These are phyloP conservation scores for Penicillium simplicissimum DNA, from an alignment of 495 filamentous ascomycete species.

Conservation along the genomic window DNA sequence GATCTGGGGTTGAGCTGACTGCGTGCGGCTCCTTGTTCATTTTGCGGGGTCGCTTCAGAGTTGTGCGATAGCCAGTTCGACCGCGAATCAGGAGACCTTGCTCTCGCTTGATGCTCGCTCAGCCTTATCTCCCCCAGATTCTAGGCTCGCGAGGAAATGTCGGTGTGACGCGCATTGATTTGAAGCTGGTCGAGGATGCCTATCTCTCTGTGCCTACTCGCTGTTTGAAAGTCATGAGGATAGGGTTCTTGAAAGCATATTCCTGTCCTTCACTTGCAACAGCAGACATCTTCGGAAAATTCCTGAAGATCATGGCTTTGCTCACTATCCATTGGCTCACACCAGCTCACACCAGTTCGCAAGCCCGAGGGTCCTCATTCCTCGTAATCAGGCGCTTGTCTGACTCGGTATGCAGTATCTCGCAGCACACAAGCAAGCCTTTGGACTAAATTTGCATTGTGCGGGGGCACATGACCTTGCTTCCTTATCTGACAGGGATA, in stretches of 20 bases:
- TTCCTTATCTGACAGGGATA: constrained; percentile 17
- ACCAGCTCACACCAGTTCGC: background rate
- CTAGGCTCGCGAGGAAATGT: constrained; percentile 3
- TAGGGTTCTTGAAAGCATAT: background rate
- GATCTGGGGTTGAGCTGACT: constrained; percentile 9
- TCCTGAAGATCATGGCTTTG: background rate
- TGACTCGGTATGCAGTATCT: constrained; percentile 18
- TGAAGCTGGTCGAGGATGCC: background rate
- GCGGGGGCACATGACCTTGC: constrained; percentile 17
- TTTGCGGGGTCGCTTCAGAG: constrained; percentile 9
- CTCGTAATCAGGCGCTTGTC: constrained; percentile 1
- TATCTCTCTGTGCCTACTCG: background rate
- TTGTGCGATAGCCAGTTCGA: constrained; percentile 5
- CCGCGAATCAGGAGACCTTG: constrained; percentile 1
- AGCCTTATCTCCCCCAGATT: constrained; percentile 13
- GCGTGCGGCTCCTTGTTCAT: constrained; percentile 19
- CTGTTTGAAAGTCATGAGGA: background rate
- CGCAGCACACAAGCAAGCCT: constrained; percentile 14
- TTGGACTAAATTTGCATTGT: constrained; percentile 7
- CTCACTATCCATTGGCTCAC: background rate
- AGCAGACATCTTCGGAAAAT: background rate
- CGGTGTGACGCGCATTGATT: constrained; percentile 4
- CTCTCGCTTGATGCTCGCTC: background rate
- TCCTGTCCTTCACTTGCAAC: background rate
- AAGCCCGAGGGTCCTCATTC: background rate